Base-by-base conservation (phyloP, 1,284 basidiomycete genomes). In the Microstroma glucosiphilum region DNA sequence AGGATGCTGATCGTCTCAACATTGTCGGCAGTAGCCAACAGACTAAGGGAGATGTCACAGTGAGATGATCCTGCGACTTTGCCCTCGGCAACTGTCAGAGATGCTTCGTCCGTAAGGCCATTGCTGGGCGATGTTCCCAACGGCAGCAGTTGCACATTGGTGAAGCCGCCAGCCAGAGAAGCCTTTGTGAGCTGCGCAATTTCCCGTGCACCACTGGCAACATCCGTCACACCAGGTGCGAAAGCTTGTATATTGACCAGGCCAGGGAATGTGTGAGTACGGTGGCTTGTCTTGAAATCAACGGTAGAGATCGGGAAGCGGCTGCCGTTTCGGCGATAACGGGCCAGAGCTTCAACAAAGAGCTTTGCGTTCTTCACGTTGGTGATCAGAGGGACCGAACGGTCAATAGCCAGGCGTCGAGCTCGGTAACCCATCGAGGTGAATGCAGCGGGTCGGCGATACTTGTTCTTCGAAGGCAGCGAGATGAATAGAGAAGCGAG, bases 341-440 rank as follows among this genome's bases (percentile, higher is more conserved):
- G 87, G 64, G 96, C 89, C 63, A 98, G 85, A 1, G 94, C 96
- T 81, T 98, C 93, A 46, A 92, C 89, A 57, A 98, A 86, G 76
- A 99, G 85, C 82, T 98, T 98, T 67, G 96, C 96, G 79, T 92
- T 93, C 84, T 99, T 98, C 82, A 98, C 90, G 80, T 99, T 98
- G 63, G 94, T 98, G 80, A 98, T 92, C 60, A 98, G 84, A 0
- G 96, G 94, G 43, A 98, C 88, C 40, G 92, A 93, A 76, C 94
- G 96, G 82, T 99, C 94, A 68, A 99, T 94, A n/a, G 96, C 94
- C 90, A 97, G 93, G 69, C 94, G 89, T 79, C 96, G 90, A 40
- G 92, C 94, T 67, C 88, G 87, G 81, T 98, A 98, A 12, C 94
- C 96, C 81, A 96, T 94, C 79, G 92, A 96, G 61, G 92, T 88